Evolutionary conservation across 805 yeast genomes (phyloP), one percentile per base, ranked within the genome.

Genomic region (Torulaspora franciscae): DNA sequence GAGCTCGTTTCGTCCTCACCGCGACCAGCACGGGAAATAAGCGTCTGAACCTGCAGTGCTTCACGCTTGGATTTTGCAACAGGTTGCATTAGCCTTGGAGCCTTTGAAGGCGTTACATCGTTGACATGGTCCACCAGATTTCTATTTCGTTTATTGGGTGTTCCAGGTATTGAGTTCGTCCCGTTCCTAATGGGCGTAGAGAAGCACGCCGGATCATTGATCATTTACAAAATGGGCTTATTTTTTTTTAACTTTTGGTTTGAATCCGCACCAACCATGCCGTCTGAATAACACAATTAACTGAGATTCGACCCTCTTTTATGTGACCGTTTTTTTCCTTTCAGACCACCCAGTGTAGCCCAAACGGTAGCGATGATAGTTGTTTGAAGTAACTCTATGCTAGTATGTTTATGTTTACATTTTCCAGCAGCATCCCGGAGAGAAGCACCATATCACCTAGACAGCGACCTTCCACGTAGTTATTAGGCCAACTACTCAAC

Each of bases 171-270:
- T 9, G 42, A 11, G 10, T 27, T 32, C 9, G 34, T 30, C 32
- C 25, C 36, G 14, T 32, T 34, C 22, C 43, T 48, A 15, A 43
- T 42, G 14, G 51, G 51, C 8, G 51, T 48, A 7, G 46, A 48
- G 5, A 48, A 22, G 9, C 22, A 29, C 25, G 32, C 23, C 9
- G 36, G 30, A 28, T 42, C 38, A 7, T 37, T 11, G 34, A 32
- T 28, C 35, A 17, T 32, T 37, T 34, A 26, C 19, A 13, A n/a
- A 22, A 7, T 23, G 28, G 36, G 26, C 4, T 34, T 26, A 25
- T 13, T 24, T 24, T 14, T 4, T 9, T 14, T 5, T 9, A 9
- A 15, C 10, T 10, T 5, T 19, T 15, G 11, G 22, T 4, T 4
- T 19, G 5, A 19, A 19, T 10, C 11, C 14, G 29, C 24, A 10